Percentiles rank a stretch among this genome's conserved stretches.
These are phyloP conservation scores for Podila epigama DNA, from an alignment of 192 early-diverging fungal species.

Conservation along the genomic window DNA sequence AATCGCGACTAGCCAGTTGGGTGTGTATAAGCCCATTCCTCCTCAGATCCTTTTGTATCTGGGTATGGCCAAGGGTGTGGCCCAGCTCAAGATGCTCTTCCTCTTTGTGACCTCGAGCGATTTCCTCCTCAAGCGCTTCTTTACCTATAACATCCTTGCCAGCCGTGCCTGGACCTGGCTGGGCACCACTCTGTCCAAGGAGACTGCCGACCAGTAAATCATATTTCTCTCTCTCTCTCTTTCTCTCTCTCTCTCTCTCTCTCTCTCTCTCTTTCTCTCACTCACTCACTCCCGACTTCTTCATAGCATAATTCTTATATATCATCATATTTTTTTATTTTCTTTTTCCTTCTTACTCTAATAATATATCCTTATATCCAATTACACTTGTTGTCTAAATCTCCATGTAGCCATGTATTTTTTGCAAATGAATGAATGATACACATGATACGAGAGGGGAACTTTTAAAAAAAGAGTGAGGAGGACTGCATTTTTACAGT, in stretches of 20 bases:
- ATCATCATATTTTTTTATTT: no score
- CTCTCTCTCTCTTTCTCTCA: neutral
- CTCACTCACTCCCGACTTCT: neutral
- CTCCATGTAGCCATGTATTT: no score
- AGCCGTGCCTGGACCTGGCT: slow-evolving; percentile 31
- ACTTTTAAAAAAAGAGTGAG: no score
- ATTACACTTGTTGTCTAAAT: no score
- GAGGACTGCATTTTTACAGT: no score
- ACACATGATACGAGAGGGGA: no score
- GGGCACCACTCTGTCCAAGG: slow-evolving; percentile 17
- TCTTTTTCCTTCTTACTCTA: no score
- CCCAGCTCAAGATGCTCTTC: slow-evolving; percentile 20
- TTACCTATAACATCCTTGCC: slow-evolving; percentile 27
- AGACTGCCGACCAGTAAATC: slow-evolving; percentile 19
- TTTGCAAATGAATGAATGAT: no score
- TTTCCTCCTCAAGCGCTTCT: slow-evolving; percentile 25
- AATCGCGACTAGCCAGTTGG: neutral
- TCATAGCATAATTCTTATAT: no score
- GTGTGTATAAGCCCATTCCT: slow-evolving; percentile 9
- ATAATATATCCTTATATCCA: no score
- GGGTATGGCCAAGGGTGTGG: slow-evolving; percentile 18
- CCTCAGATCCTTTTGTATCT: slow-evolving; percentile 35
- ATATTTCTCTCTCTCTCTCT: neutral
- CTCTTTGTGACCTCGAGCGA: slow-evolving; percentile 4
- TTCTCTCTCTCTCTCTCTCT: neutral